phyloP scores from a whole-genome alignment of 1,284 basidiomycete species.

The Stygiomarasmius scandens region DNA sequence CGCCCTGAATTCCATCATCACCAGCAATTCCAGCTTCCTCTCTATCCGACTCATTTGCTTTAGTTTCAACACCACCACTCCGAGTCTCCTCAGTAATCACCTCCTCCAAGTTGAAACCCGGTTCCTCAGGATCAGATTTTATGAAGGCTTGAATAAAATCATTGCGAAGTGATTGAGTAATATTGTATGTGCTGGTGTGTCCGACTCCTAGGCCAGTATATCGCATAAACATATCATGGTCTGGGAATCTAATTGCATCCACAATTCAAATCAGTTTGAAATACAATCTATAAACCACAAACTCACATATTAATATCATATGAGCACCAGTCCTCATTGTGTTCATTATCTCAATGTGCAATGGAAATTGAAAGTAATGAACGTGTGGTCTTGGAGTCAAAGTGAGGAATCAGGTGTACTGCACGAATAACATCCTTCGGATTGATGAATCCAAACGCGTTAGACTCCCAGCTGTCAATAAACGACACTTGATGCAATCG shows the following conservation, averaged over 20 bases:
- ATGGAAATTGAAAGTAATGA: conserved; percentile 9
- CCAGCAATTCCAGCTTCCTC: neutral
- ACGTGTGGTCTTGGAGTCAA: conserved; percentile 13
- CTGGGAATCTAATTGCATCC: conserved; percentile 16
- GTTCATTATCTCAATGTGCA: conserved; percentile 8
- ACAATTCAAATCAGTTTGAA: no score
- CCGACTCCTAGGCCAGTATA: conserved; percentile 14
- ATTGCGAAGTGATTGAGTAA: neutral
- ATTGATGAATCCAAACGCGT: conserved; percentile 12
- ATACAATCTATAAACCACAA: no score
- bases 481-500: neutral
- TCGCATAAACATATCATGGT: conserved; percentile 17
- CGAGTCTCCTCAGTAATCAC: neutral
- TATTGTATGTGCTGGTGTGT: conserved; percentile 2
- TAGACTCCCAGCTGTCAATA: neutral
- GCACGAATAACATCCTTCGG: conserved; percentile 21
- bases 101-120: neutral
- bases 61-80: no score
- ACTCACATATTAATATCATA: conserved; percentile 20
- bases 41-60: neutral
- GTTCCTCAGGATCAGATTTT: neutral
- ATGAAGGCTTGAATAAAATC: neutral
- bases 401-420: conserved; percentile 18
- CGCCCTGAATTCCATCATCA: neutral
- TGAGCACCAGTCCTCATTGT: conserved; percentile 16